Base-by-base conservation (phyloP, 1,284 basidiomycete genomes). In the Cutaneotrichosporon dermatis region DNA sequence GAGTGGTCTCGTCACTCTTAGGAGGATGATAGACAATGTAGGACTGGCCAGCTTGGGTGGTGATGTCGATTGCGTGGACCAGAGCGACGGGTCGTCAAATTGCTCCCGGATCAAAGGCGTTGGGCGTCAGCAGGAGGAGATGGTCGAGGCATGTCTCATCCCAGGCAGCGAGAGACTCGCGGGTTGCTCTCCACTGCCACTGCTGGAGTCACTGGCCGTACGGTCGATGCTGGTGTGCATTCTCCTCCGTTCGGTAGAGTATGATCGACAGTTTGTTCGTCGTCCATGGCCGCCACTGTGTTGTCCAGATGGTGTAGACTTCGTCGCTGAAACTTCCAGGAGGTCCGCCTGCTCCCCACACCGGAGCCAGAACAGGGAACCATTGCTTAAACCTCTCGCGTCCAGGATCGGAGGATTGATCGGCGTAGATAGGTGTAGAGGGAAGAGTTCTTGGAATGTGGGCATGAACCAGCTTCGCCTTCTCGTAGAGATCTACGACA, bases 81-180 rank as follows among this genome's bases (percentile, higher is more conserved):
- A 37, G 11, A 39, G 16, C 39, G 46, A 36, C 4, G 50, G 13
- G 16, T 11, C 15, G 37, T 40, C 37, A 5, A 51, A 13, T 8
- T 8, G 25, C 5, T 51, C 15, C 41, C 9, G 50, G 33, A 3
- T 25, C 37, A 6, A 51, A 33, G 9, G 39, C 12, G 15, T n/a
- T 12, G 15, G 16, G 12, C 12, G 1, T n/a, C 12, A 1, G 16
- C 15, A 11, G 37, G 39, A 5, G 49, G 43, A 5, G 50, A 25
- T 6, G 50, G 25, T 4, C 42, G 55, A 9, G 55, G 55, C 55
- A 57, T 57, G 55, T 57, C 55, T 57, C 55, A 15, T 57, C 55
- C 55, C 55, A 57, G 7, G 55, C 55, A 1, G 55, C 55, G 10
- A 57, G 39, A 15, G 50, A 51, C 16, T 51, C 50, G 37, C 50